phyloP scores from a whole-genome alignment of 2,329 filamentous ascomycete genomes.

The Cladosporium halotolerans region DNA sequence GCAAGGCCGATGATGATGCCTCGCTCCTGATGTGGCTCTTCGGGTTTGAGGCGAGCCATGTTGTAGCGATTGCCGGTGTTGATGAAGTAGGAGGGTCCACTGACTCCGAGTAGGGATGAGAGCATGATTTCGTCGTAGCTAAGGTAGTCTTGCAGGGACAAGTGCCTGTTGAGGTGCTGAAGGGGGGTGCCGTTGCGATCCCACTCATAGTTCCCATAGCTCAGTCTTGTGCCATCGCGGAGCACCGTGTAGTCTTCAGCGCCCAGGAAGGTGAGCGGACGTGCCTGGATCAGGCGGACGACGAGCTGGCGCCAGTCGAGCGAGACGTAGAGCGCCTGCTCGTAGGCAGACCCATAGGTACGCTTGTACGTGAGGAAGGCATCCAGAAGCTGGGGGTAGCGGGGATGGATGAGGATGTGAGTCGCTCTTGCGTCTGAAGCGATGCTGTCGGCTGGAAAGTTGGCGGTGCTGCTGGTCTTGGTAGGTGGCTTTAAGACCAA shows the following conservation, averaged over 20 bases:
- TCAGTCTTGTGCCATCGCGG: slow-evolving; percentile 19
- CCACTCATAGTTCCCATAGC: slow-evolving; percentile 18
- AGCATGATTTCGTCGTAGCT: slow-evolving; percentile 33
- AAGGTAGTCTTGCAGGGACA: slow-evolving; percentile 25
- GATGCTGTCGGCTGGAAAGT: slow-evolving; percentile 19
- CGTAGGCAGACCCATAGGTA: slow-evolving; percentile 20
- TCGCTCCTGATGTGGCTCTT: slow-evolving; percentile 19
- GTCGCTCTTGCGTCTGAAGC: slow-evolving; percentile 21
- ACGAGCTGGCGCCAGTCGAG: slow-evolving; percentile 20
- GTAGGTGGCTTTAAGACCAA: slow-evolving; percentile 18
- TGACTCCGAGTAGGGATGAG: slow-evolving; percentile 26
- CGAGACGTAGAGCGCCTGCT: slow-evolving; percentile 24
- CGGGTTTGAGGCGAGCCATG: slow-evolving; percentile 5
- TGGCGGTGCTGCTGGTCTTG: slow-evolving; percentile 19
- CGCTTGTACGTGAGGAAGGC: slow-evolving; percentile 28
- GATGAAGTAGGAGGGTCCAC: slow-evolving; percentile 26
- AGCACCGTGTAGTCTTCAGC: slow-evolving; percentile 23
- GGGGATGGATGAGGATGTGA: slow-evolving; percentile 25
- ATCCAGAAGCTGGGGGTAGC: slow-evolving; percentile 21
- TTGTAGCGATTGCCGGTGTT: slow-evolving; percentile 27
- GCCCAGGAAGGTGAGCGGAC: slow-evolving; percentile 27
- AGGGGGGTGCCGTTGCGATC: slow-evolving; percentile 23
- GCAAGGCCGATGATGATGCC: slow-evolving; percentile 29
- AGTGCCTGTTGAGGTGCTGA: slow-evolving; percentile 18
- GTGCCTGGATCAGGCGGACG: slow-evolving; percentile 25